Conservation (phyloP, 495 filamentous ascomycete species). For the Melanomma pulvis-pyrius region DNA sequence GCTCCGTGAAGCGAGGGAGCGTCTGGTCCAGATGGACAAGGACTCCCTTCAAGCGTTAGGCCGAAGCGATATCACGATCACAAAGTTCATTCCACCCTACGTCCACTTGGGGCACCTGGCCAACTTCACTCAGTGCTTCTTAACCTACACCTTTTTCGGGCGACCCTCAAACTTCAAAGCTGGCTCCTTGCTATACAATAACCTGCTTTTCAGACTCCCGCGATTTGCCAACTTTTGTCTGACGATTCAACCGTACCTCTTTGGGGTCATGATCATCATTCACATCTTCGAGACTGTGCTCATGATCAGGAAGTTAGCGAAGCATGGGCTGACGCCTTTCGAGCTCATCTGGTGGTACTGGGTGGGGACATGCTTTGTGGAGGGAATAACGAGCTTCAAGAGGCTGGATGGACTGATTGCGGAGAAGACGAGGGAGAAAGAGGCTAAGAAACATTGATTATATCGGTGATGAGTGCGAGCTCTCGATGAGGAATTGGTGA, state of each 20-base stretch:
- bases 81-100: constrained; percentile 56
- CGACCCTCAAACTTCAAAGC: constrained; percentile 57
- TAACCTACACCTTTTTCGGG: constrained; percentile 51
- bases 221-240: constrained; percentile 57
- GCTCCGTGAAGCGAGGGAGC: constrained; percentile 62
- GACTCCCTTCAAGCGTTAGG: constrained; percentile 58
- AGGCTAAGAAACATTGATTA: constrained; percentile 31
- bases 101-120: constrained; percentile 42
- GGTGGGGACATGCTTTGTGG: constrained; percentile 59
- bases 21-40: constrained; percentile 69
- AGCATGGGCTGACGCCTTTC: constrained; percentile 57
- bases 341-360: constrained; percentile 65
- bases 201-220: constrained; percentile 51
- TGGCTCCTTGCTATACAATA: constrained; percentile 58
- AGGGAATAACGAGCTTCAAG: constrained; percentile 52
- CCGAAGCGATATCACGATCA: constrained; percentile 59
- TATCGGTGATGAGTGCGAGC: background rate
- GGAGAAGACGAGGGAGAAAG: constrained; percentile 29
- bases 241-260: constrained; percentile 47
- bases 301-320: constrained; percentile 57
- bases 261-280: constrained; percentile 52
- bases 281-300: constrained; percentile 58
- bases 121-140: constrained; percentile 52
- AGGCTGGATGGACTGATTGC: constrained; percentile 18
- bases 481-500: background rate